These are phyloP conservation scores for Calonectria naviculata DNA, from an alignment of 2,329 filamentous ascomycete genomes.

Conservation along the genomic window DNA sequence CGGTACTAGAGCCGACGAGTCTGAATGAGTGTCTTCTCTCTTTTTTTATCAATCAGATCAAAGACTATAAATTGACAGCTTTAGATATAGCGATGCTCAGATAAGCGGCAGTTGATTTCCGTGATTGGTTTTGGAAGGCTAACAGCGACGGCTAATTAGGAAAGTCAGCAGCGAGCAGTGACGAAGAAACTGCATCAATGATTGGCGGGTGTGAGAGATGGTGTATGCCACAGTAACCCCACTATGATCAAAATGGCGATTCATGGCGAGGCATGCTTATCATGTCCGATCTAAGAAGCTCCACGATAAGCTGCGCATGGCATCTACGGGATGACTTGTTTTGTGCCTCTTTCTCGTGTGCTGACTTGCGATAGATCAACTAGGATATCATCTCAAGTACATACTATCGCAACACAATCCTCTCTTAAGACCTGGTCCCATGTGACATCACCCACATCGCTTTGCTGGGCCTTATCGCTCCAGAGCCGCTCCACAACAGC, in stretches of 20 bases:
- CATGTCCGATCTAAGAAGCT: no score
- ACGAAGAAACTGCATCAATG: neutral
- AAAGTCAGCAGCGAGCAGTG: neutral
- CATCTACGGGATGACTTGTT: no score
- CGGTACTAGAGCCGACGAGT: no score
- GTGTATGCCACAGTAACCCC: neutral
- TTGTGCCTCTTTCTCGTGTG: no score
- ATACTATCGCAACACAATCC: neutral
- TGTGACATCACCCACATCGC: neutral
- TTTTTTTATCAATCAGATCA: neutral
- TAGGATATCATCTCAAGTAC: neutral
- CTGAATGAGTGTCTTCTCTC: neutral
- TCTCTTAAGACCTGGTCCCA: neutral
- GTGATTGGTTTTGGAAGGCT: neutral
- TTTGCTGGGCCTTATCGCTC: neutral
- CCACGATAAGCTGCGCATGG: no score
- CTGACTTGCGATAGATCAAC: no score
- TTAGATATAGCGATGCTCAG: neutral
- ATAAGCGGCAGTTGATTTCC: neutral
- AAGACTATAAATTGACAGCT: neutral
- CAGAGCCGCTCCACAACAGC: neutral
- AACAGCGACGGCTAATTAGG: neutral
- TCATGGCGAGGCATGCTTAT: no score
- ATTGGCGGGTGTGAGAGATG: neutral
- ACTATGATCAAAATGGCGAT: neutral